A percentile compares a stretch with the other conserved stretches of the same genome.
phyloP scores from a whole-genome alignment of 1,284 basidiomycete species.

The Boletus sp. region DNA sequence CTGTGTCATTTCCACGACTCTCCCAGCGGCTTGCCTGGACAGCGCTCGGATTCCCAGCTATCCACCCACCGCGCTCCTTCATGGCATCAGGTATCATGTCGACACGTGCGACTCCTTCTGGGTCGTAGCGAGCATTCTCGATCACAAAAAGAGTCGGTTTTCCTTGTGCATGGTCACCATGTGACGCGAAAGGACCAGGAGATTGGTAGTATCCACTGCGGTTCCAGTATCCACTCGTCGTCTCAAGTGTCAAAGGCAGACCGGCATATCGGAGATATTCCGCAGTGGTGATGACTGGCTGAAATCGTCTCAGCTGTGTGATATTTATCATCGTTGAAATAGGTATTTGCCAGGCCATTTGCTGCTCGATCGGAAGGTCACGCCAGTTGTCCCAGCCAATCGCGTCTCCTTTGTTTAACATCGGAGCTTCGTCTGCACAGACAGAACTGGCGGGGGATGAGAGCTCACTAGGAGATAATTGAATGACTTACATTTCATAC shows the following conservation, averaged over 20 bases:
- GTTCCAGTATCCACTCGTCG: constrained; percentile 36
- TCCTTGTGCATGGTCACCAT: constrained; percentile 1
- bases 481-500: constrained; percentile 27
- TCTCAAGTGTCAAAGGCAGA: constrained; percentile 30
- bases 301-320: constrained; percentile 34
- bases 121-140: constrained; percentile 37
- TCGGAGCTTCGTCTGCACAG: constrained; percentile 33
- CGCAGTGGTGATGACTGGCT: constrained; percentile 33
- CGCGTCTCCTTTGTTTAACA: constrained; percentile 38
- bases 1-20: constrained; percentile 1
- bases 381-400: constrained; percentile 34
- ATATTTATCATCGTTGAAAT: constrained; percentile 39
- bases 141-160: constrained; percentile 31
- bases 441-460: constrained; percentile 16
- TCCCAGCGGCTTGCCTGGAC: constrained; percentile 23
- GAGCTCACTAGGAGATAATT: not conserved
- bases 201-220: constrained; percentile 26
- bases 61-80: constrained; percentile 21
- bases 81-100: constrained; percentile 27
- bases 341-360: constrained; percentile 37
- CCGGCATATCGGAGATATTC: constrained; percentile 39
- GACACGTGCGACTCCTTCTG: constrained; percentile 32
- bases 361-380: constrained; percentile 34
- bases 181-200: constrained; percentile 4
- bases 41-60: constrained; percentile 13